Evolutionary conservation across 176 grass and related monocot species (phyloP), one percentile per base, ranked within the genome.

Genomic region (Pharus latifolius): DNA sequence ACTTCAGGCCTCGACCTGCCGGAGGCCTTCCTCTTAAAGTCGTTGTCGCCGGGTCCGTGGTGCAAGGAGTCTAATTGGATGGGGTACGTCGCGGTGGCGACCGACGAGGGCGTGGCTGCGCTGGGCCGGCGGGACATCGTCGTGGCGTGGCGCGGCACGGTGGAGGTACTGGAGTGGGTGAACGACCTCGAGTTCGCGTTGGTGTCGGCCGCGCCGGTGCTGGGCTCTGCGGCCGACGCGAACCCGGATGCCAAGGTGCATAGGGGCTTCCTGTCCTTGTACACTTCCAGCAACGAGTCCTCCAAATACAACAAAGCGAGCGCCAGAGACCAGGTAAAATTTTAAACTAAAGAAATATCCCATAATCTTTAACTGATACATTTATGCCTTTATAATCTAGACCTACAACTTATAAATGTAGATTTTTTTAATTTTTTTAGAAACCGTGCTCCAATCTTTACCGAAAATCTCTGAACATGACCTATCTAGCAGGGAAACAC

Each of bases 81-180:
- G 62, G 90, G 95, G 0, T 98, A 82, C 56, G 76, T 98, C 25
- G 95, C 95, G 4, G 87, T 98, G 27, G 84, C 95, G 31, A 98
- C 95, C 0, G 90, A 98, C 63, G 59, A 78, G 29, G 95, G 87
- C 54, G 83, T 70, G 57, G 78, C 70, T 6, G 75, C 66, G 64
- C 77, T 98, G 0, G 95, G 95, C 3, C 12, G 95, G 56, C 85
- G 94, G 32, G 94, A 98, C 77, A 85, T 98, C 67, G 24, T 98
- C 48, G 73, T 98, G 16, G 87, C 81, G 6, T 98, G 89, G 94
- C 82, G 94, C 30, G 94, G 94, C 2, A 93, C 94, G 5, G 18
- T 81, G n/a, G 23, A 40, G 47, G 55, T 9, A 55, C 44, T 93
- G 5, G 90, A 98, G 51, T 98, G 90, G 90, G 75, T 98, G 24